A percentile compares a stretch with the other conserved stretches of the same genome.
Evolutionary conservation across 129 eudicot genomes (phyloP).

Genomic region (Flaveria linearis): DNA sequence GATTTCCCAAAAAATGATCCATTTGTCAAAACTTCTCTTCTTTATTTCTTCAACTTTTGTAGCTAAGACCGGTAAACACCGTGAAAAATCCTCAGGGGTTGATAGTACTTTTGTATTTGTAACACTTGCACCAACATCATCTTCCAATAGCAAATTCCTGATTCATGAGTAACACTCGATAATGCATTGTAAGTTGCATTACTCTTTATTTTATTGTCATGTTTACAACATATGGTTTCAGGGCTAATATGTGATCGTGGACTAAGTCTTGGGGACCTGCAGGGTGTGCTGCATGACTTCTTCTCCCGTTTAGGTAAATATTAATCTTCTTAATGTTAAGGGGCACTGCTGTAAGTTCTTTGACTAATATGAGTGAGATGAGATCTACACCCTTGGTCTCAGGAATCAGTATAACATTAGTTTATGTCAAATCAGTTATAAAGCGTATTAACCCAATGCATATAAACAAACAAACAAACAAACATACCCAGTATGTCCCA

Average conservation of each 20-base stretch:
- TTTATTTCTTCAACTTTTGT: not conserved
- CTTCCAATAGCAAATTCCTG: not conserved
- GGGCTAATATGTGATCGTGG: constrained; percentile 93
- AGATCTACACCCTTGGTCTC: not conserved
- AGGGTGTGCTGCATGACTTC: constrained; percentile 85
- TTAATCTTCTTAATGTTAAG: not conserved
- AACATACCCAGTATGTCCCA: no score
- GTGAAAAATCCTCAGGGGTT: not conserved
- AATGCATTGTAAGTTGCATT: not conserved
- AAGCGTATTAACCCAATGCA: no score
- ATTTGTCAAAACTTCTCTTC: not conserved
- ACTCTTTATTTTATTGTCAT: not conserved
- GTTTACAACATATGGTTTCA: constrained; percentile 37
- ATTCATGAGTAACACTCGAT: not conserved
- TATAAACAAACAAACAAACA: not conserved
- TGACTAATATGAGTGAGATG: not conserved
- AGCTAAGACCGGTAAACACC: not conserved
- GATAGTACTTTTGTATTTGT: not conserved
- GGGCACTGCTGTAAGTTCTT: not conserved
- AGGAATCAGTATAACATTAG: not conserved
- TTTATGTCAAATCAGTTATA: no score
- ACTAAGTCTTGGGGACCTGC: constrained; percentile 87
- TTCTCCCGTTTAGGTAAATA: constrained; percentile 75
- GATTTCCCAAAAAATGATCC: not conserved
- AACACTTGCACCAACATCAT: constrained; percentile 12